These are phyloP conservation scores for Chaetoceros tenuissimus DNA, from an alignment of 108 stramenopile species.

Conservation along the genomic window DNA sequence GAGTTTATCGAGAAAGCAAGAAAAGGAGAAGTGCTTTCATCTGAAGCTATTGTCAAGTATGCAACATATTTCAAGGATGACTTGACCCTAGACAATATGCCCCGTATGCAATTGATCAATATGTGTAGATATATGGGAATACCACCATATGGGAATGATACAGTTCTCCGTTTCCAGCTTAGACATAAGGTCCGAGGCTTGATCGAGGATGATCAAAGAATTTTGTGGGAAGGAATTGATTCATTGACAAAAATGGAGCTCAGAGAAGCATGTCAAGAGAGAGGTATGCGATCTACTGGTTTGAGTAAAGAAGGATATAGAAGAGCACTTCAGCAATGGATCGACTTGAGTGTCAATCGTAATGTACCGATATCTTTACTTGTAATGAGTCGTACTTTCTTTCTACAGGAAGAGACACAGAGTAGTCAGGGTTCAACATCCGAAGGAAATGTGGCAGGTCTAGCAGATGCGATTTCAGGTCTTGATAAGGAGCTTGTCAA, in stretches of 20 bases:
- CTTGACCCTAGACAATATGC: conserved; percentile 95
- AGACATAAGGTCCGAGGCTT: conserved; percentile 78
- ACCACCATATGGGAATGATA: conserved; percentile 88
- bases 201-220: conserved; percentile 94
- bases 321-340: conserved; percentile 86
- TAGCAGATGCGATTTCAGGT: conserved; percentile 89
- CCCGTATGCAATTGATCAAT: conserved; percentile 92
- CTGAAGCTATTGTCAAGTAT: conserved; percentile 79
- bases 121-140: conserved; percentile 97
- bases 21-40: conserved; percentile 76
- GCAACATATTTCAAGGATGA: conserved; percentile 92
- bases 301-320: conserved; percentile 87
- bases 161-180: conserved; percentile 90
- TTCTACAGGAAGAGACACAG: conserved; percentile 67
- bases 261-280: conserved; percentile 91
- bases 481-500: conserved; percentile 92
- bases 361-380: conserved; percentile 93
- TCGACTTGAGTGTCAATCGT: conserved; percentile 92
- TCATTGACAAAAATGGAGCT: conserved; percentile 95
- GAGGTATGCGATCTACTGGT: conserved; percentile 96
- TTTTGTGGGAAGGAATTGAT: conserved; percentile 96
- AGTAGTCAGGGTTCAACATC: conserved; percentile 8
- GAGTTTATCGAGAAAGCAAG: conserved; percentile 90
- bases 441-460: conserved; percentile 55
- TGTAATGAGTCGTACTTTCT: conserved; percentile 95